phyloP scores from a whole-genome alignment of 2,329 filamentous ascomycete species.

The Botrytis pseudocinerea region DNA sequence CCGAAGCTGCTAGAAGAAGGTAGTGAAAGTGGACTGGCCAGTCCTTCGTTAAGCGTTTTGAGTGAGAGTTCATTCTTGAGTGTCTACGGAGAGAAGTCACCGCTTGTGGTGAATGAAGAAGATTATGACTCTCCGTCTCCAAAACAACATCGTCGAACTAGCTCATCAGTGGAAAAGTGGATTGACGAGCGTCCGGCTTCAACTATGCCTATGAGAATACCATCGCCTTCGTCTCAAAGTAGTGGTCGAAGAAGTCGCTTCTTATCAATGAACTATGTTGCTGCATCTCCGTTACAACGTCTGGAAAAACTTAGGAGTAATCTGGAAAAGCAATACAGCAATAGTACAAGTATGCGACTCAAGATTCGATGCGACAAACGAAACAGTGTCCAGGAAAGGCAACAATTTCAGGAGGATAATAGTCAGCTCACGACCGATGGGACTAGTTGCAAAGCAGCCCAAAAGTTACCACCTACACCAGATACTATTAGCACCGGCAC shows the following conservation, averaged over 20 bases:
- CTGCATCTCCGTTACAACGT: conserved; percentile 54
- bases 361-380: neutral
- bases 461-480: conserved; percentile 41
- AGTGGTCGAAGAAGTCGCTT: conserved; percentile 41
- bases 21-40: conserved; percentile 46
- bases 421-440: conserved; percentile 32
- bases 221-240: conserved; percentile 22
- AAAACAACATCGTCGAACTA: conserved; percentile 30
- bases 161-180: conserved; percentile 39
- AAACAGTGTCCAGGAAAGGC: conserved; percentile 23
- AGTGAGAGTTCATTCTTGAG: conserved; percentile 69
- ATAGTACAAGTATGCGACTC: conserved; percentile 15
- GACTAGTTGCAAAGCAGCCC: conserved; percentile 43
- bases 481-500: conserved; percentile 41
- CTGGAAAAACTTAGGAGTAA: conserved; percentile 48
- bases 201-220: conserved; percentile 22
- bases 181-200: conserved; percentile 36
- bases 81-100: conserved; percentile 55
- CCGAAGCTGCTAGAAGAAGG: conserved; percentile 48
- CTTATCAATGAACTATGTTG: conserved; percentile 49
- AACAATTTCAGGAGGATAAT: conserved; percentile 24
- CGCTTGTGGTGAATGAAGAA: conserved; percentile 16
- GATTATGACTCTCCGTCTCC: conserved; percentile 26
- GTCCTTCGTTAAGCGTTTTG: conserved; percentile 62
- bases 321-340: conserved; percentile 29